Conservation (phyloP, 179 eudicot genomes). For the Corrigiola litoralis region DNA sequence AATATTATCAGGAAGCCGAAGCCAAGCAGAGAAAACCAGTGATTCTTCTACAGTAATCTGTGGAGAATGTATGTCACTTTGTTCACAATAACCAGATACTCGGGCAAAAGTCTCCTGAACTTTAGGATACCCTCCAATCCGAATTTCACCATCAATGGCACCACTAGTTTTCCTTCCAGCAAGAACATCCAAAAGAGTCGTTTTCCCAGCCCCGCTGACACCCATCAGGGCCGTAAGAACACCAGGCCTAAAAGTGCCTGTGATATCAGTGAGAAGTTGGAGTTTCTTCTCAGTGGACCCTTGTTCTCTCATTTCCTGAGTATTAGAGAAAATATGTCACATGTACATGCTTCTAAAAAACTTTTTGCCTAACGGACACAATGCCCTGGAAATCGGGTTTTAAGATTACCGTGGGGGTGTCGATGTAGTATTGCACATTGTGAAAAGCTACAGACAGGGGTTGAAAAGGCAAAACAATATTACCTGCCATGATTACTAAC, state of each 20-base stretch:
- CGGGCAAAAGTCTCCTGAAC: constrained; percentile 78
- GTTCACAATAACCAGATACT: constrained; percentile 80
- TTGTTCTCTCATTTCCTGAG: constrained; percentile 64
- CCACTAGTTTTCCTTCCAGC: constrained; percentile 90
- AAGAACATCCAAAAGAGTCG: constrained; percentile 79
- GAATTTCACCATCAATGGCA: constrained; percentile 63
- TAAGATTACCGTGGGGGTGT: constrained; percentile 82
- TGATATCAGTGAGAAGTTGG: constrained; percentile 58
- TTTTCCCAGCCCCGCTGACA: constrained; percentile 89
- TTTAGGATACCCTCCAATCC: constrained; percentile 72
- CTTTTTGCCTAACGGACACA: no score
- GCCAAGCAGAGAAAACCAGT: constrained; percentile 74
- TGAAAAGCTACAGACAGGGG: constrained; percentile 71
- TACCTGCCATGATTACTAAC: constrained; percentile 40
- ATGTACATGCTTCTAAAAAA: neutral
- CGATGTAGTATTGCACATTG: constrained; percentile 70
- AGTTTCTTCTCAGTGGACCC: constrained; percentile 58
- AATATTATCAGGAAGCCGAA: constrained; percentile 67
- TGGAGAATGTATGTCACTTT: constrained; percentile 76
- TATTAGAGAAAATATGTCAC: neutral
- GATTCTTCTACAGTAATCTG: constrained; percentile 77
- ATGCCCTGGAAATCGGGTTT: no score
- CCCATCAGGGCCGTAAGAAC: constrained; percentile 76
- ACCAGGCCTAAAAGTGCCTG: constrained; percentile 88
- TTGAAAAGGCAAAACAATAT: constrained; percentile 71